Conservation (phyloP, 106 monocot species). For the Vanilla planifolia region DNA sequence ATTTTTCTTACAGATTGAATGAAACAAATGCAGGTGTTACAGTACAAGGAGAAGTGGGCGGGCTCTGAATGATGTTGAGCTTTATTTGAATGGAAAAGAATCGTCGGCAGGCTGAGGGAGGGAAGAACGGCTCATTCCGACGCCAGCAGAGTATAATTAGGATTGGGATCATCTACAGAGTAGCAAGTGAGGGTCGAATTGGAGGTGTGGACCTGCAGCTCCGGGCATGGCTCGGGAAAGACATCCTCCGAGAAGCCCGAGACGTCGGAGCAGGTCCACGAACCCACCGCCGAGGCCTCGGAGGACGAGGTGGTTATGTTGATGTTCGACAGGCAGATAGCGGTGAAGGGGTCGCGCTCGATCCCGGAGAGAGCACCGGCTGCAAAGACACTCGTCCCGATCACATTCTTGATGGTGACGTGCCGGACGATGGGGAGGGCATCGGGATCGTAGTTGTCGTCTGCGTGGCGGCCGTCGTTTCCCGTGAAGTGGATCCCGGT, state of each 20-base stretch:
- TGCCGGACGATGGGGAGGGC: conserved; percentile 19
- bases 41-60: no score
- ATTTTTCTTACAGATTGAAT: neutral
- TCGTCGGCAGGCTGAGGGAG: no score
- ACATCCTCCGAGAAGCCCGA: conserved; percentile 32
- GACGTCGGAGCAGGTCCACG: conserved; percentile 32
- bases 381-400: conserved; percentile 15
- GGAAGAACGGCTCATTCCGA: neutral
- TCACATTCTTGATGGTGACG: conserved; percentile 31
- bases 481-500: conserved; percentile 28
- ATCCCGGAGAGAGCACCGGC: conserved; percentile 35
- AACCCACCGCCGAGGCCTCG: neutral
- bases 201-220: no score
- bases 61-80: neutral
- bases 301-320: conserved; percentile 9
- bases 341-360: conserved; percentile 22
- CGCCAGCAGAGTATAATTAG: neutral
- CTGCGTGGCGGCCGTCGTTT: conserved; percentile 29
- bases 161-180: neutral
- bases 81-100: no score
- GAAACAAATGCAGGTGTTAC: neutral
- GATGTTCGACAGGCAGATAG: conserved; percentile 35
- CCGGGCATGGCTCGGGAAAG: conserved; percentile 6
- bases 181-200: no score
- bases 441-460: conserved; percentile 21